Conservation (phyloP, 208 protist species). For the Acanthamoeba royreba region DNA sequence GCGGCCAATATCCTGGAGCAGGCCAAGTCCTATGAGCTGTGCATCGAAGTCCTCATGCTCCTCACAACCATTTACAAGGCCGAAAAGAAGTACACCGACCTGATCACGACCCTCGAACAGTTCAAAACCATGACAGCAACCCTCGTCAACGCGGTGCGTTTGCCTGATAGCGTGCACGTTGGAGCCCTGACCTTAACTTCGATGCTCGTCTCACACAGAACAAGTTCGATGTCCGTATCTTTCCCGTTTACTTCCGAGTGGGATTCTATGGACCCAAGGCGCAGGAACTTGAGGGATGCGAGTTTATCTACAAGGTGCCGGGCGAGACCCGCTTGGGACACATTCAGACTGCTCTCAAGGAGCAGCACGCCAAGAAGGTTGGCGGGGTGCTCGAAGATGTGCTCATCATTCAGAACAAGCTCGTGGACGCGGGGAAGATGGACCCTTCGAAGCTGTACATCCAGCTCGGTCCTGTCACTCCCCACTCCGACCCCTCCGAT, state of each 20-base stretch:
- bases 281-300: background rate
- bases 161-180: background rate
- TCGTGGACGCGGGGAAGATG: background rate
- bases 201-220: background rate
- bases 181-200: too few species aligned
- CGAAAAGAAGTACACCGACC: background rate
- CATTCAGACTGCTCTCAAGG: background rate
- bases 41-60: conserved; percentile 8
- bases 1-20: conserved; percentile 2
- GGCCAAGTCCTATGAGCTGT: conserved; percentile 9
- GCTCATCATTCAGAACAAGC: conserved; percentile 3
- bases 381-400: background rate
- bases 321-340: background rate
- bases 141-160: background rate
- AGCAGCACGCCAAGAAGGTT: conserved; percentile 25
- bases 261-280: conserved; percentile 2
- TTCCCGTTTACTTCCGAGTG: background rate
- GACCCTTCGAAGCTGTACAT: conserved; percentile 20
- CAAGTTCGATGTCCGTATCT: conserved; percentile 27
- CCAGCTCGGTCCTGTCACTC: background rate
- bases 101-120: background rate
- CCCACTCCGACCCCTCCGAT: background rate
- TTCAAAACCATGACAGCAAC: background rate
- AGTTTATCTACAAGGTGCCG: conserved; percentile 11
- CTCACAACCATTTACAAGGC: conserved; percentile 10